A percentile compares a stretch with the other conserved stretches of the same genome.
phyloP scores from a whole-genome alignment of 2,329 filamentous ascomycete genomes.

The Neophaeococcomyces aloes region DNA sequence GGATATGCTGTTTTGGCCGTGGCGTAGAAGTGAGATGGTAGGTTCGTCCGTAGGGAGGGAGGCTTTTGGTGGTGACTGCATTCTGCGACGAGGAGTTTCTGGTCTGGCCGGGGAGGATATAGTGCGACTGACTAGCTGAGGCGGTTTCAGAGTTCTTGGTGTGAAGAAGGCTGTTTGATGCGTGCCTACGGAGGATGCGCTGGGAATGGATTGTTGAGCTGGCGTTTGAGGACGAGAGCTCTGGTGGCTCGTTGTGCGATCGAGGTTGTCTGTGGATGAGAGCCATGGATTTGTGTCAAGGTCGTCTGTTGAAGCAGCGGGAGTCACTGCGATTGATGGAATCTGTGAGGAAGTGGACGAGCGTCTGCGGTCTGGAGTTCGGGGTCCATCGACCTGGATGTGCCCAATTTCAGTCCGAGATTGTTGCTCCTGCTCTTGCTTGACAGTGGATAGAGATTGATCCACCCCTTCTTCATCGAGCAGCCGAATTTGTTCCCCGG shows the following conservation, averaged over 20 bases:
- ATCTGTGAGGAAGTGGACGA: conserved; percentile 12
- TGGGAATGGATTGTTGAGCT: conserved; percentile 7
- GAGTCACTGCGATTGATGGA: conserved; percentile 19
- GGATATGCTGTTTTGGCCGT: conserved; percentile 28
- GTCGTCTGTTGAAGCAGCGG: conserved; percentile 13
- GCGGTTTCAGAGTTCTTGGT: conserved; percentile 12
- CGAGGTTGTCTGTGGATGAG: conserved; percentile 13
- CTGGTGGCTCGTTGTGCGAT: conserved; percentile 3
- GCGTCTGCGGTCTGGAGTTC: background rate
- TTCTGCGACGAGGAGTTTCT: conserved; percentile 15
- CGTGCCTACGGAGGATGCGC: background rate
- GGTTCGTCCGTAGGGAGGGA: conserved; percentile 7
- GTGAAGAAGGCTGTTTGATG: conserved; percentile 17
- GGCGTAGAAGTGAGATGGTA: conserved; percentile 20
- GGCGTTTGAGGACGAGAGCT: conserved; percentile 13
- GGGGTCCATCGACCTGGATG: background rate
- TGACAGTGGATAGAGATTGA: conserved; percentile 14
- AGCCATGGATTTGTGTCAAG: conserved; percentile 12
- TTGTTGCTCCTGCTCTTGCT: conserved; percentile 8
- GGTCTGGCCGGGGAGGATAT: conserved; percentile 15
- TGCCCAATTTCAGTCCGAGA: background rate
- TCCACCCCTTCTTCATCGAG: conserved; percentile 26
- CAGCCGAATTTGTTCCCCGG: conserved; percentile 44
- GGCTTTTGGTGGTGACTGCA: conserved; percentile 14
- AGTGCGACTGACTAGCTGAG: conserved; percentile 9